Conservation (phyloP, 345 rosid species). For the Anacardium occidentale region DNA sequence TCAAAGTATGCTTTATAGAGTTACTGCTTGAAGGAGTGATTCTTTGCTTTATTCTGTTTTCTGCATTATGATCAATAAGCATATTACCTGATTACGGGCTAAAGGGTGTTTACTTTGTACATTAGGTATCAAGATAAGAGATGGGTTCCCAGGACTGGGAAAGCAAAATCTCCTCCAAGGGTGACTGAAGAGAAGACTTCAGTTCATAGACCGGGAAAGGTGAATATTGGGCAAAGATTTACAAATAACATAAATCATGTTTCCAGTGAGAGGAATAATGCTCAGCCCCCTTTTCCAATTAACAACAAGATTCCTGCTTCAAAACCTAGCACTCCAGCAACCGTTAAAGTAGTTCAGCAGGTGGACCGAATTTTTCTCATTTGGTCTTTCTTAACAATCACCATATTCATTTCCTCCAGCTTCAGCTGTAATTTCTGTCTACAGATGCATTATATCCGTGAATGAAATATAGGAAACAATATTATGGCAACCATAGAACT, state of each 20-base stretch:
- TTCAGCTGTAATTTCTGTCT: not conserved
- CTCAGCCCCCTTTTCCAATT: slow-evolving; percentile 17
- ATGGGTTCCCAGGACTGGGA: slow-evolving; percentile 62
- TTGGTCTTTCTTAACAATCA: not conserved
- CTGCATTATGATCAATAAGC: slow-evolving; percentile 10
- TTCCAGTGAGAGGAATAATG: slow-evolving; percentile 31
- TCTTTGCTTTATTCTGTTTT: slow-evolving; percentile 19
- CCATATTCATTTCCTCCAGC: not conserved
- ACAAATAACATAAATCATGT: slow-evolving; percentile 21
- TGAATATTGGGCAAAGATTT: slow-evolving; percentile 21
- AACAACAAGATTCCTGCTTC: slow-evolving; percentile 19
- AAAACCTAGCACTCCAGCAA: slow-evolving; percentile 23
- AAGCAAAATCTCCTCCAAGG: slow-evolving; percentile 32
- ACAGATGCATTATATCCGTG: not conserved
- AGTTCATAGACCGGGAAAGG: slow-evolving; percentile 18
- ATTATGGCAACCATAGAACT: not conserved
- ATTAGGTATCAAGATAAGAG: slow-evolving; percentile 69
- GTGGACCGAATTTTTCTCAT: slow-evolving; percentile 19
- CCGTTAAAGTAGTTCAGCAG: slow-evolving; percentile 31
- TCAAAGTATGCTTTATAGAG: slow-evolving; percentile 63
- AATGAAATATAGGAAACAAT: not conserved
- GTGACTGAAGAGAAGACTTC: slow-evolving; percentile 29
- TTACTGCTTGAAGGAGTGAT: slow-evolving; percentile 15
- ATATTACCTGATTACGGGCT: slow-evolving; percentile 9
- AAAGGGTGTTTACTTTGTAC: slow-evolving; percentile 11